Evolutionary conservation across 2,329 filamentous ascomycete genomes (phyloP), one percentile per base, ranked within the genome.

Genomic region (Thyridium curvatum): DNA sequence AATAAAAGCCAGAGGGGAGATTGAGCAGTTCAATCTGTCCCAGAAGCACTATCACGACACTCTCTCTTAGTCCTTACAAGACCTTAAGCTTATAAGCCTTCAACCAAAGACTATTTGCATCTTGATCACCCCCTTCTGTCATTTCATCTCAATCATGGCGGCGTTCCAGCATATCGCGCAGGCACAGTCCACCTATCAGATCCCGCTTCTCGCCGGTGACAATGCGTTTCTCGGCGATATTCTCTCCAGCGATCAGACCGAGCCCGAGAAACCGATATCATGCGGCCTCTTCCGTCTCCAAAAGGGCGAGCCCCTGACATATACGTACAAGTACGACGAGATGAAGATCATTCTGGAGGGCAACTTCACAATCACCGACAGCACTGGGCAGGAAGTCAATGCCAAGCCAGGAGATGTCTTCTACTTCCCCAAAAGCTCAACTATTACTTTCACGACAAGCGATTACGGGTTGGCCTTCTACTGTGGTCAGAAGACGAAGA

Each of bases 311-410:
- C 76, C 79, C 2, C 69, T 86, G 14, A 76, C 79, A 8, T 85
- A 85, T 64, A 76, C 71, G 26, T 85, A 85, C 60, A 26, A 26
- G 10, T 26, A 26, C 21, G 21, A 26, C 21, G 21, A 85, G 65
- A 82, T 83, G 75, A 85, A 85, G 66, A 82, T 85, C 53, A 80
- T 86, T 46, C 60, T 85, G 9, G 80, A 84, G 50, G 82, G 81
- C 12, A 69, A 74, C 47, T 83, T 79, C 52, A 72, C 77, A 44
- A 82, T 85, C 50, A 66, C 65, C 21, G 81, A 84, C 47, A 73
- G 74, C 55, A 75, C 75, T 2, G 81, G 79, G 30, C 63, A 69
- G 47, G 72, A 70, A 47, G 77, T 80, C 17, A 68, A 71, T 37
- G 81, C 76, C 8, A 66, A 62, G 26, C 66, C 72, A 8, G 82